Evolutionary conservation across 192 early-diverging fungal species (phyloP).

Genomic region (Backusella tarrabulga): DNA sequence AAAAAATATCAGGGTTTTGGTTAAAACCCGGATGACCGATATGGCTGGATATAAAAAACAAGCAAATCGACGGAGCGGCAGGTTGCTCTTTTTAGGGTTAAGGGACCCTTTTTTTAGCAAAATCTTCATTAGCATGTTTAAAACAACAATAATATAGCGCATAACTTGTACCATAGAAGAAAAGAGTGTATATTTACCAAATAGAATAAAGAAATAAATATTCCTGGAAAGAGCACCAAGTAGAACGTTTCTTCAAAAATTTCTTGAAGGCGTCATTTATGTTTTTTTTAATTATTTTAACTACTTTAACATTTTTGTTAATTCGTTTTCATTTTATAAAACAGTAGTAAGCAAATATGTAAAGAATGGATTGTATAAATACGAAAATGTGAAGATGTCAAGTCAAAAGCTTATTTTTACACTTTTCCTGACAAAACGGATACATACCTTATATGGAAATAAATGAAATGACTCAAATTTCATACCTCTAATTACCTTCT

Average conservation of each 20-base stretch:
- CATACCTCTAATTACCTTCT: background rate
- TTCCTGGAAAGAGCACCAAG: background rate
- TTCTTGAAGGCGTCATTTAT: background rate
- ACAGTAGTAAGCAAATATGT: background rate
- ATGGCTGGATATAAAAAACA: background rate
- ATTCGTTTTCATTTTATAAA: background rate
- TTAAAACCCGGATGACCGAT: background rate
- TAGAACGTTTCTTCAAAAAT: background rate
- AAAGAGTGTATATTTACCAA: background rate
- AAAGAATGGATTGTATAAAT: background rate
- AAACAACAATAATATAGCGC: background rate
- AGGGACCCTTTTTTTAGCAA: background rate
- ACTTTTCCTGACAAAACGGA: background rate
- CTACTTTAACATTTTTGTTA: too few relatives aligned
- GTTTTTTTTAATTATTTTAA: background rate
- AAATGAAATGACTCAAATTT: background rate
- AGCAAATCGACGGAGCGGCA: background rate
- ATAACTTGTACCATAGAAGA: background rate
- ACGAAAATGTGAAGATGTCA: background rate
- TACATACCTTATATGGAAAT: background rate
- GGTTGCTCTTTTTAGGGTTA: background rate
- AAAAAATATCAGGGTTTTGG: background rate
- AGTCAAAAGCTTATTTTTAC: background rate
- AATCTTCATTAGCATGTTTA: background rate
- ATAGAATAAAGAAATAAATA: background rate